phyloP scores from a whole-genome alignment of 2,329 filamentous ascomycete species.

The Trichoderma sp. region DNA sequence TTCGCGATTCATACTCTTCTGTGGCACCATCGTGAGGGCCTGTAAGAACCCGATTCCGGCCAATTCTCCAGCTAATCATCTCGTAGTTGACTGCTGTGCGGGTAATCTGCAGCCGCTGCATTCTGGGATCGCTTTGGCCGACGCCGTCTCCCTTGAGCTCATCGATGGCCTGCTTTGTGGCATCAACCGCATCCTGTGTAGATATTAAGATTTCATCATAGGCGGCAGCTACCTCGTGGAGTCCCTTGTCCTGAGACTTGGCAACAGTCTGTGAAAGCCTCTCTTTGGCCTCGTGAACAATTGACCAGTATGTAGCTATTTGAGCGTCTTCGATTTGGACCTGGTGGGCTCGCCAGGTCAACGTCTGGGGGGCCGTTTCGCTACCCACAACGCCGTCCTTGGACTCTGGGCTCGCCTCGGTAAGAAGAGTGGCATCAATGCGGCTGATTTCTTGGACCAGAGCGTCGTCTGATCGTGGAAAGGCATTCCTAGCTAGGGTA shows the following conservation, averaged over 20 bases:
- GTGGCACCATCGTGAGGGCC: conserved; percentile 76
- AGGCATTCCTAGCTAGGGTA: conserved; percentile 73
- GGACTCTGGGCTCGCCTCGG: conserved; percentile 48
- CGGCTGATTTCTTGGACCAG: conserved; percentile 67
- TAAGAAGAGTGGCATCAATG: conserved; percentile 65
- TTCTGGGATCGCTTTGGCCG: conserved; percentile 74
- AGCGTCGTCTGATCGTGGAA: conserved; percentile 61
- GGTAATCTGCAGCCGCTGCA: conserved; percentile 91
- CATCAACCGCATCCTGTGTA: conserved; percentile 91
- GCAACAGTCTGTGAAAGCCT: conserved; percentile 48
- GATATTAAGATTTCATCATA: conserved; percentile 90
- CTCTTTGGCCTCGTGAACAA: conserved; percentile 56
- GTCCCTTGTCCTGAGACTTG: conserved; percentile 42
- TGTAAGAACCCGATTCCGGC: conserved; percentile 83
- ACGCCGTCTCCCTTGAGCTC: conserved; percentile 82
- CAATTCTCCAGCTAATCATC: conserved; percentile 91
- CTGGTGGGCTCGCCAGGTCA: conserved; percentile 81
- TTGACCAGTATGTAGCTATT: conserved; percentile 78
- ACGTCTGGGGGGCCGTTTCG: conserved; percentile 64
- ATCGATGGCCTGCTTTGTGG: conserved; percentile 88
- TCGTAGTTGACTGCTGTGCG: conserved; percentile 92
- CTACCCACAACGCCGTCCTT: conserved; percentile 48
- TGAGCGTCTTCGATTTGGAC: conserved; percentile 90
- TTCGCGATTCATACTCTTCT: conserved; percentile 47
- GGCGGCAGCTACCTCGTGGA: conserved; percentile 71